Evolutionary conservation across 345 rosid species (phyloP).

Genomic region (Corchorus capsularis): DNA sequence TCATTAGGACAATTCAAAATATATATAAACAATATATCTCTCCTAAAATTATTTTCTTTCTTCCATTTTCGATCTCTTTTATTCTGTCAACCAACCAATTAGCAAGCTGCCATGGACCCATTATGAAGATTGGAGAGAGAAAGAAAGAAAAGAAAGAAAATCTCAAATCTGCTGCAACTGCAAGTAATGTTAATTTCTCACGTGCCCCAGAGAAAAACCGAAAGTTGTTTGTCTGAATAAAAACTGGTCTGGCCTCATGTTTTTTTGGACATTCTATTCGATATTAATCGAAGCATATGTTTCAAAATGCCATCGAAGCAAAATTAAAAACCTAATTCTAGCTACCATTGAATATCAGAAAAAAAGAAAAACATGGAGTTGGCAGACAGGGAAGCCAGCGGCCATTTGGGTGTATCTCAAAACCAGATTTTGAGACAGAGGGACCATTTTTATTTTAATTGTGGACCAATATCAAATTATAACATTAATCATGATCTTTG

Average conservation of each 20-base stretch:
- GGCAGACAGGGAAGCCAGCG: background rate
- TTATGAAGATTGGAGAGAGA: constrained; percentile 4
- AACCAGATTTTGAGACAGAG: background rate
- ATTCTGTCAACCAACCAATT: background rate
- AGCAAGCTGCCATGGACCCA: background rate
- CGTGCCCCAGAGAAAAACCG: background rate
- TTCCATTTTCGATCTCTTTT: background rate
- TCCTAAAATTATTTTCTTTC: background rate
- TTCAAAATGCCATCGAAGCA: background rate
- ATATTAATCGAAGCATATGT: background rate
- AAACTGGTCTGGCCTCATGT: background rate
- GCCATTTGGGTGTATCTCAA: background rate
- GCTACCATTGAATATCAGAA: background rate
- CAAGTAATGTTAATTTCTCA: background rate
- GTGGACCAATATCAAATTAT: background rate
- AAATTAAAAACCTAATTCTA: background rate
- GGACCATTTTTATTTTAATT: too few relatives aligned
- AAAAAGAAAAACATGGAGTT: background rate
- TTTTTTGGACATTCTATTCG: background rate
- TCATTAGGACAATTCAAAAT: background rate
- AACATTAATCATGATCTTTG: background rate
- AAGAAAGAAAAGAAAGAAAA: background rate
- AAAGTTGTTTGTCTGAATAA: background rate
- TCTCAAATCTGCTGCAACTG: background rate
- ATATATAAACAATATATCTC: too few relatives aligned